phyloP scores from a whole-genome alignment of 306 rosid species.

The Leucaena leucocephala region DNA sequence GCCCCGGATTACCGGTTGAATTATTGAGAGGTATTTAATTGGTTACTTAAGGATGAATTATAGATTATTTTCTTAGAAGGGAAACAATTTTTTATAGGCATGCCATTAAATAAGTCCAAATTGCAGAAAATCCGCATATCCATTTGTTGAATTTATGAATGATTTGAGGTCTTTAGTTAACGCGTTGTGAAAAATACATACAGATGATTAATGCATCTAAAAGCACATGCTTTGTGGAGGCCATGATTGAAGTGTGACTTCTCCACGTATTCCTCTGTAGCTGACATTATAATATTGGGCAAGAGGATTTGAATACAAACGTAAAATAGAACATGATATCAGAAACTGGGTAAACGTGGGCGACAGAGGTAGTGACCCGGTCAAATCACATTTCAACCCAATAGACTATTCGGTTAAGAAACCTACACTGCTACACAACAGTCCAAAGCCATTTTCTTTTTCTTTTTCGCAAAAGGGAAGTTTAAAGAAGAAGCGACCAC shows the following conservation, averaged over 20 bases:
- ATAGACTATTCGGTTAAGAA: conserved; percentile 15
- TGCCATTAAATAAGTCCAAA: neutral
- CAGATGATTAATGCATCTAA: neutral
- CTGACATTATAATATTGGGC: neutral
- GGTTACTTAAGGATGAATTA: neutral
- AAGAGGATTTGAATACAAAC: neutral
- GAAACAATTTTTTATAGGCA: neutral
- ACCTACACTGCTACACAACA: conserved; percentile 2
- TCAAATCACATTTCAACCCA: conserved; percentile 47
- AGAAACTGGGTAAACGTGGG: conserved; percentile 46
- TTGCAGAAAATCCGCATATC: neutral
- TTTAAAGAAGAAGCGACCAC: conserved; percentile 5
- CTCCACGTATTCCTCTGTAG: neutral
- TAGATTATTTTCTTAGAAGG: neutral
- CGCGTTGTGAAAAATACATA: conserved; percentile 24
- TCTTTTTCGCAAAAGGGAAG: neutral
- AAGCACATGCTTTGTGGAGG: neutral
- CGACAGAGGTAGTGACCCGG: conserved; percentile 40
- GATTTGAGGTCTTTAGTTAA: neutral
- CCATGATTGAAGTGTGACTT: neutral
- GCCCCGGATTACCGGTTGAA: neutral
- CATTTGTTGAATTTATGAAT: neutral
- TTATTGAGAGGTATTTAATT: neutral
- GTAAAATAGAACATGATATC: conserved; percentile 36
- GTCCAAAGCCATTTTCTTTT: neutral